A percentile compares a stretch with the other conserved stretches of the same genome.
Conservation (phyloP, 2,329 filamentous ascomycete genomes). For the Pochonia chlamydosporia region DNA sequence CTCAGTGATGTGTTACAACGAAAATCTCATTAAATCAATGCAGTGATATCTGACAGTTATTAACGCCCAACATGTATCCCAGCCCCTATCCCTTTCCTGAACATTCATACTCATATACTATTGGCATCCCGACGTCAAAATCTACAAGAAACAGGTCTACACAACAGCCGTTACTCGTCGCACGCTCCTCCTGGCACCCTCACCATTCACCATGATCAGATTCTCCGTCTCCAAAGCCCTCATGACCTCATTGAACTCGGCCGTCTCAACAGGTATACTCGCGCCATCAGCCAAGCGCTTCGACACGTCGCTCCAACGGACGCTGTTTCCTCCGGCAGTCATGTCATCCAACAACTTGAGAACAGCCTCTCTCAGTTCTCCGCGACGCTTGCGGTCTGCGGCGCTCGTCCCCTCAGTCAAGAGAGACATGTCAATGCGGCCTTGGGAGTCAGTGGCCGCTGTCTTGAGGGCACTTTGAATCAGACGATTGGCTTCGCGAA, state of each 20-base stretch:
- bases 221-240: conserved; percentile 80
- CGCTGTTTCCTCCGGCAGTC: conserved; percentile 59
- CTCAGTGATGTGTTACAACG: too few species aligned
- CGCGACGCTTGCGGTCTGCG: conserved; percentile 74
- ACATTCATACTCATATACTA: not conserved
- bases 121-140: not conserved
- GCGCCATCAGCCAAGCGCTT: conserved; percentile 66
- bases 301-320: conserved; percentile 73
- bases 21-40: not conserved
- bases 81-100: not conserved
- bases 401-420: conserved; percentile 91
- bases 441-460: conserved; percentile 87
- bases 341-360: conserved; percentile 75
- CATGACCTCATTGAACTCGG: conserved; percentile 80
- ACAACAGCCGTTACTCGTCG: conserved; percentile 61
- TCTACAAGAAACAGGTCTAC: conserved; percentile 5
- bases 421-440: conserved; percentile 93
- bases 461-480: conserved; percentile 95
- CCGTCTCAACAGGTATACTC: conserved; percentile 64
- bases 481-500: conserved; percentile 82
- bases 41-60: not conserved
- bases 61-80: conserved; percentile 6
- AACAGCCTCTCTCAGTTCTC: conserved; percentile 78
- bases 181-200: conserved; percentile 77
- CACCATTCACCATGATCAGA: conserved; percentile 70